Conservation (phyloP, 2,329 filamentous ascomycete species). For the Exserohilum rostratum region DNA sequence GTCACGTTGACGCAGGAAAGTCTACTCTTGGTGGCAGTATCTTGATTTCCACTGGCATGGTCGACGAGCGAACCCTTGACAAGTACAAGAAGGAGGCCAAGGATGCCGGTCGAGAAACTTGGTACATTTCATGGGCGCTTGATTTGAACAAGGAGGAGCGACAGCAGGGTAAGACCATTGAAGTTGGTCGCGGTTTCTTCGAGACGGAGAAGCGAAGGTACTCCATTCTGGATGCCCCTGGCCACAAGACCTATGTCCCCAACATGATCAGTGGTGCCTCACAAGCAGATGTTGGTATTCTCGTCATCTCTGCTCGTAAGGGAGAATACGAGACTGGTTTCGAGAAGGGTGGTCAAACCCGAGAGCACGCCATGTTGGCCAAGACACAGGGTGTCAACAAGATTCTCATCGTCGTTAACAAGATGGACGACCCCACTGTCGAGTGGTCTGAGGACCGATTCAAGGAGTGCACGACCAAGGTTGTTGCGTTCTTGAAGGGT, state of each 20-base stretch:
- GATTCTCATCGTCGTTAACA: slow-evolving; percentile 86
- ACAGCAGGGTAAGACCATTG: slow-evolving; percentile 95
- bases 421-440: slow-evolving; percentile 98
- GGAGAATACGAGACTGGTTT: slow-evolving; percentile 99
- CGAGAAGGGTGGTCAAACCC: slow-evolving; percentile 93
- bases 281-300: slow-evolving; percentile 70
- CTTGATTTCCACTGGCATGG: slow-evolving; percentile 93
- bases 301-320: slow-evolving; percentile 95
- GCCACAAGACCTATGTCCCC: slow-evolving; percentile 97
- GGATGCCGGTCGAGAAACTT: slow-evolving; percentile 93
- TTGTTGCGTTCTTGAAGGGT: slow-evolving; percentile 84
- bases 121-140: slow-evolving; percentile 98
- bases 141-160: slow-evolving; percentile 97
- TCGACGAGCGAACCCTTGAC: slow-evolving; percentile 97
- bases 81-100: slow-evolving; percentile 93
- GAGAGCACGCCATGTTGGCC: slow-evolving; percentile 96
- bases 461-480: slow-evolving; percentile 90
- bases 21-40: slow-evolving; percentile 94
- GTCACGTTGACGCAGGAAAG: slow-evolving; percentile 98
- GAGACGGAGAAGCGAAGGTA: slow-evolving; percentile 96
- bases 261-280: slow-evolving; percentile 96
- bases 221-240: slow-evolving; percentile 94
- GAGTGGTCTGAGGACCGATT: slow-evolving; percentile 94
- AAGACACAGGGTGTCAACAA: slow-evolving; percentile 99
- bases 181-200: slow-evolving; percentile 90